phyloP scores from a whole-genome alignment of 768 basidiomycete genomes.

The Galerina sulciceps region DNA sequence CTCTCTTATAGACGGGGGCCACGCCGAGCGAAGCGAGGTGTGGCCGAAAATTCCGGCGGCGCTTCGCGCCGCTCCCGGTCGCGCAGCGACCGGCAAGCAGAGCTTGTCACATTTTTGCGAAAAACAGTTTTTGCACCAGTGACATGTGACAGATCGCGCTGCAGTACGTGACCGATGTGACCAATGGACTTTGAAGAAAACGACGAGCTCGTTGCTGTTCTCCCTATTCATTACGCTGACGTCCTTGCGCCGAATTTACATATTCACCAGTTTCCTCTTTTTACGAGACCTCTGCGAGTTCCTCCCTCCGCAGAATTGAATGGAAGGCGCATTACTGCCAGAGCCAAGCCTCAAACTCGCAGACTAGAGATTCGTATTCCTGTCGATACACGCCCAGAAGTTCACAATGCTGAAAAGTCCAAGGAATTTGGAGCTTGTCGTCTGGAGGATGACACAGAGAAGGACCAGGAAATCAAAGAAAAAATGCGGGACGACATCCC shows the following conservation, averaged over 20 bases:
- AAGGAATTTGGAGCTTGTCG: slow-evolving; percentile 68
- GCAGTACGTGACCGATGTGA: slow-evolving; percentile 9
- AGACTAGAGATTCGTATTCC: slow-evolving; percentile 82
- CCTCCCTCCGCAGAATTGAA: slow-evolving; percentile 75
- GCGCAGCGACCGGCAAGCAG: no score
- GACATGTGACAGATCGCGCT: no score
- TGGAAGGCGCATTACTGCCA: slow-evolving; percentile 79
- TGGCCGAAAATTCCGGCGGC: no score
- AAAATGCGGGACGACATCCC: slow-evolving; percentile 55
- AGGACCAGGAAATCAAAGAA: slow-evolving; percentile 61
- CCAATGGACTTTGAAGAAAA: slow-evolving; percentile 37
- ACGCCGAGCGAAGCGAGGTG: no score
- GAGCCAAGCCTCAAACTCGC: slow-evolving; percentile 65
- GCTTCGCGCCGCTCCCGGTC: no score
- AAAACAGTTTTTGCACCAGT: no score
- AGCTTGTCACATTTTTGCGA: no score
- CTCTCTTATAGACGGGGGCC: no score
- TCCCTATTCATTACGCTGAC: slow-evolving; percentile 78
- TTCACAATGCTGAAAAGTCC: slow-evolving; percentile 78
- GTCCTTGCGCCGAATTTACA: slow-evolving; percentile 66
- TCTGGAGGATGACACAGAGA: slow-evolving; percentile 77
- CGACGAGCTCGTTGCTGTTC: slow-evolving; percentile 66
- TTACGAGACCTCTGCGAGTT: slow-evolving; percentile 71
- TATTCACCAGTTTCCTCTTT: slow-evolving; percentile 81
- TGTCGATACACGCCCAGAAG: slow-evolving; percentile 77